These are phyloP conservation scores for Trametes villosa DNA, from an alignment of 768 basidiomycete species.

Conservation along the genomic window DNA sequence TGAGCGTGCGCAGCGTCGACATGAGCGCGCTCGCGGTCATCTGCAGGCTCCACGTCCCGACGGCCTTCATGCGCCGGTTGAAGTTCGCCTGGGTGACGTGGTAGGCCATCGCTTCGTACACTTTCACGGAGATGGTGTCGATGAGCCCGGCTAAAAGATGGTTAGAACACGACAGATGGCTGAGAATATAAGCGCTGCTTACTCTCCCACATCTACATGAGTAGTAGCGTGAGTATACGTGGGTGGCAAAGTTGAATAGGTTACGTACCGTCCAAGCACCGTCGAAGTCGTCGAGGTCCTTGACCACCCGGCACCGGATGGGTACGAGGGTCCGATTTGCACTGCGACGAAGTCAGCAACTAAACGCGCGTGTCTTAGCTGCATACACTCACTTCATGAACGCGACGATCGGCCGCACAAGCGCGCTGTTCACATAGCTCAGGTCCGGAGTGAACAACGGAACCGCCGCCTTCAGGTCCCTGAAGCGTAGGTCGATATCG, in stretches of 20 bases:
- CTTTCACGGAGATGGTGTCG: slow-evolving; percentile 87
- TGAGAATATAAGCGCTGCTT: slow-evolving; percentile 34
- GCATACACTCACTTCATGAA: slow-evolving; percentile 86
- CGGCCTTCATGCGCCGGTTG: slow-evolving; percentile 86
- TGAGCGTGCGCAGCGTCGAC: slow-evolving; percentile 71
- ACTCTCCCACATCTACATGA: slow-evolving; percentile 89
- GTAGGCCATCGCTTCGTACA: slow-evolving; percentile 91
- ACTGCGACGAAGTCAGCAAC: slow-evolving; percentile 47
- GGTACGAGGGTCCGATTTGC: slow-evolving; percentile 93
- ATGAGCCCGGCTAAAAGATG: slow-evolving; percentile 78
- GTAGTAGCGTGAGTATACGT: slow-evolving; percentile 24
- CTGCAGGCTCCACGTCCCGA: slow-evolving; percentile 94
- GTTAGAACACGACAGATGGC: slow-evolving; percentile 4
- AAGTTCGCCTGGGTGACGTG: slow-evolving; percentile 92
- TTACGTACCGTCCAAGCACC: slow-evolving; percentile 91
- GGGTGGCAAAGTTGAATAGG: slow-evolving; percentile 5
- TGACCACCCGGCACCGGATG: slow-evolving; percentile 87
- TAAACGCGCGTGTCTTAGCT: slow-evolving; percentile 7
- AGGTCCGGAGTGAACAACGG: slow-evolving; percentile 90
- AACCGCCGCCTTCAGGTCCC: slow-evolving; percentile 93
- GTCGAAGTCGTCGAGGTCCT: slow-evolving; percentile 87
- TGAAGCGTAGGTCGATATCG: slow-evolving; percentile 93
- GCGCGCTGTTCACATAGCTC: slow-evolving; percentile 89
- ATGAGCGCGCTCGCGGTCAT: slow-evolving; percentile 90
- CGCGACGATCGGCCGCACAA: slow-evolving; percentile 94